These are phyloP conservation scores for Fusarium verticillioides DNA, from an alignment of 2,329 filamentous ascomycete species.

Conservation along the genomic window DNA sequence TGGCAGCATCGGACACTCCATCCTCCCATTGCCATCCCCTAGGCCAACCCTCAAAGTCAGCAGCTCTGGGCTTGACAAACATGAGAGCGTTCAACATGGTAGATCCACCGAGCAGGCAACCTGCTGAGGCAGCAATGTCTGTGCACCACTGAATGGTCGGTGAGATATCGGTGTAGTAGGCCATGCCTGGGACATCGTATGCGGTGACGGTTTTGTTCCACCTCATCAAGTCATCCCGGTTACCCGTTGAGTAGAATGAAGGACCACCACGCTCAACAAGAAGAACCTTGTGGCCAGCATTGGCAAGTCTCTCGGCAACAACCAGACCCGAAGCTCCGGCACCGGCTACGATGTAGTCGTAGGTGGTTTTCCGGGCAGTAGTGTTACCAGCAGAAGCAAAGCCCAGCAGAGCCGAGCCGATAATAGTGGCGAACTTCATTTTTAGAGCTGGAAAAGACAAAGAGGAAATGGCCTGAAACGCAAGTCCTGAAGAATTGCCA, in stretches of 20 bases:
- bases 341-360: constrained; percentile 40
- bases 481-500: neutral
- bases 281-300: constrained; percentile 71
- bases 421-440: constrained; percentile 26
- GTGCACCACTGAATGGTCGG: constrained; percentile 40
- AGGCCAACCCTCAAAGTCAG: constrained; percentile 79
- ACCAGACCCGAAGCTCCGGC: constrained; percentile 40
- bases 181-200: constrained; percentile 76
- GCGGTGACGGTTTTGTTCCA: constrained; percentile 74
- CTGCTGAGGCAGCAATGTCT: constrained; percentile 51
- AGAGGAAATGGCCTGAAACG: neutral
- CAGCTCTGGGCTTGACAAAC: constrained; percentile 72
- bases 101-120: constrained; percentile 73
- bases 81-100: constrained; percentile 74
- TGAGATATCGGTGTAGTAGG: constrained; percentile 74
- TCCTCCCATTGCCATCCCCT: constrained; percentile 70
- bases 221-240: constrained; percentile 63
- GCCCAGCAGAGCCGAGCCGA: constrained; percentile 21
- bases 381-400: constrained; percentile 18
- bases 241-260: constrained; percentile 72
- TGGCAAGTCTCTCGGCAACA: constrained; percentile 59
- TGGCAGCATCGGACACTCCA: constrained; percentile 64
- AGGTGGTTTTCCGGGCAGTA: constrained; percentile 23
- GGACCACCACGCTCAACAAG: constrained; percentile 68
- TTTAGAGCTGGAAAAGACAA: neutral